Evolutionary conservation across 2,329 filamentous ascomycete species (phyloP).

Genomic region (Pseudogymnoascus sp.): DNA sequence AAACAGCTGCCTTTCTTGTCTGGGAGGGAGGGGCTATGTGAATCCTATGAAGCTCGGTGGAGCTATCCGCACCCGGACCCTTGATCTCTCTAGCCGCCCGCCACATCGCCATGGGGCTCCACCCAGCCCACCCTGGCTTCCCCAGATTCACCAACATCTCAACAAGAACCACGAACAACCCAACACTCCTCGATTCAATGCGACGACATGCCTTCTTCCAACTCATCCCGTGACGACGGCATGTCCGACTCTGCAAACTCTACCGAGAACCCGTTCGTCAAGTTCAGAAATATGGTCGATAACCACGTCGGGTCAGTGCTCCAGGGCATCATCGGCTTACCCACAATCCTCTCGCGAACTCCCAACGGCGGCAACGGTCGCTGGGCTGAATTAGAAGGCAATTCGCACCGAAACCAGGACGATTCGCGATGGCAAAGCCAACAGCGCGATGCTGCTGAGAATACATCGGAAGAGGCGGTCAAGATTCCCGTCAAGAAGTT

Average conservation of each 20-base stretch:
- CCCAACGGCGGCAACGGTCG: constrained; percentile 13
- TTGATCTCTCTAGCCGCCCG: neutral
- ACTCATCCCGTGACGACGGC: constrained; percentile 2
- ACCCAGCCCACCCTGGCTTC: neutral
- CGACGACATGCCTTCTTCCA: constrained; percentile 1
- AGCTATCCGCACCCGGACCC: neutral
- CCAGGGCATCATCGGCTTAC: constrained; percentile 26
- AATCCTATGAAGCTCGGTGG: no score
- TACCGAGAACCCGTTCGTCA: constrained; percentile 25
- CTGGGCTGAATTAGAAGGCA: constrained; percentile 24
- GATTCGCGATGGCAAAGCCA: neutral
- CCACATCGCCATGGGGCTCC: neutral
- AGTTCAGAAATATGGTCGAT: constrained; percentile 25
- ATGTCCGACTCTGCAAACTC: constrained; percentile 12
- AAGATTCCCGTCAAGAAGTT: constrained; percentile 16
- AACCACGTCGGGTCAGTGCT: constrained; percentile 24
- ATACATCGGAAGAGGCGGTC: constrained; percentile 9
- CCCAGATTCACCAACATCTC: neutral
- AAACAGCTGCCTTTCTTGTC: no score
- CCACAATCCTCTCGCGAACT: constrained; percentile 23
- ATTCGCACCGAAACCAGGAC: constrained; percentile 13
- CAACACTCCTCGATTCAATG: neutral
- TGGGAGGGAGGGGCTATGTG: no score
- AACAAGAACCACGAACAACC: neutral
- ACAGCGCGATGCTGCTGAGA: neutral